Conservation (phyloP, 169 alveolate genomes). For the Theileria equi region DNA sequence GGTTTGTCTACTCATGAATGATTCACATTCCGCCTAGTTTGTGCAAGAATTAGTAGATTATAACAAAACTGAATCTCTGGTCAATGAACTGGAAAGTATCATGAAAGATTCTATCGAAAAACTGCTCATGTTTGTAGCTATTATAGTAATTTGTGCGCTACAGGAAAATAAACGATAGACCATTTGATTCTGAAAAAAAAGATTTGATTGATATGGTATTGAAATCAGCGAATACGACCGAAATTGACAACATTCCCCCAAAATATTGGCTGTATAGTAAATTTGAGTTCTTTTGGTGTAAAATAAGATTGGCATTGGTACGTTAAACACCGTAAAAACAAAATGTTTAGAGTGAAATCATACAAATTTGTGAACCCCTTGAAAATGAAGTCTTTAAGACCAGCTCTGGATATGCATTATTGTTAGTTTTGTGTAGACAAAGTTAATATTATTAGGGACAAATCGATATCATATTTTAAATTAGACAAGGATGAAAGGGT, state of each 20-base stretch:
- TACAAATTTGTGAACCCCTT: conserved; percentile 31
- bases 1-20: neutral
- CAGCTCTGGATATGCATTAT: conserved; percentile 10
- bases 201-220: neutral
- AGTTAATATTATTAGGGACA: neutral
- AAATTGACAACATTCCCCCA: neutral
- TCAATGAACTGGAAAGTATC: conserved; percentile 18
- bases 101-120: conserved; percentile 6
- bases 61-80: neutral
- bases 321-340: neutral
- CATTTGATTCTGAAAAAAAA: neutral
- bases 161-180: neutral
- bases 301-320: conserved; percentile 4
- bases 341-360: conserved; percentile 22
- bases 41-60: conserved; percentile 4
- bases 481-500: neutral
- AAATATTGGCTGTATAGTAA: neutral
- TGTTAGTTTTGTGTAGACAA: conserved; percentile 7
- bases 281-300: conserved; percentile 17
- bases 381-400: conserved; percentile 5
- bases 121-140: neutral
- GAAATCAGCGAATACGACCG: neutral
- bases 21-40: neutral
- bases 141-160: neutral
- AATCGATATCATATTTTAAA: conserved; percentile 26